Conservation (phyloP, 2,329 filamentous ascomycete species). For the Paecilomyces dactylethromorphus region DNA sequence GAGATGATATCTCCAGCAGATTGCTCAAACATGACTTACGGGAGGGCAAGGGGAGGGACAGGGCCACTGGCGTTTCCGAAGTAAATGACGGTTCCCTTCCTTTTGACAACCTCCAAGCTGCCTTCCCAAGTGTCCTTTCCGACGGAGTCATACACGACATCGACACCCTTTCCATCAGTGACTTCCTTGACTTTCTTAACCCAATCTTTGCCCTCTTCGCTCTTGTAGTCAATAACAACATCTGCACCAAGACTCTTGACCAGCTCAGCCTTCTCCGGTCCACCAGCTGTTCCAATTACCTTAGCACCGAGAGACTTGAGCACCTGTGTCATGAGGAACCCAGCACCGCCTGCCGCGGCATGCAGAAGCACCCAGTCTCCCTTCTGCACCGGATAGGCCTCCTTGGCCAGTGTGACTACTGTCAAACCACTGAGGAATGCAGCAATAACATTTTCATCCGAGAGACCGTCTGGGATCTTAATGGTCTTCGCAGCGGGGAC, state of each 20-base stretch:
- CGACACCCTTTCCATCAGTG: constrained; percentile 65
- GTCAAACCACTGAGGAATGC: constrained; percentile 76
- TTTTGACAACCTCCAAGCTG: constrained; percentile 64
- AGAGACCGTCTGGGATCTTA: constrained; percentile 57
- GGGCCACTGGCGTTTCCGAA: constrained; percentile 80
- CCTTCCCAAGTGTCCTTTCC: constrained; percentile 79
- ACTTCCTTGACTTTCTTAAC: constrained; percentile 80
- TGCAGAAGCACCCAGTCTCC: constrained; percentile 80
- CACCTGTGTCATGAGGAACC: constrained; percentile 68
- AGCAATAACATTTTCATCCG: constrained; percentile 59
- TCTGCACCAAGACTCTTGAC: constrained; percentile 63
- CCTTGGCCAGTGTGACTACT: constrained; percentile 69
- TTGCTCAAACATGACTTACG: constrained; percentile 42
- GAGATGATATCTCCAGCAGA: constrained; percentile 9
- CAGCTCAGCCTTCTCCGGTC: constrained; percentile 63
- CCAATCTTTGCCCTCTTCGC: constrained; percentile 73
- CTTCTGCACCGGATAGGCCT: constrained; percentile 62
- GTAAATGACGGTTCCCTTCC: constrained; percentile 70
- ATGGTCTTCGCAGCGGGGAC: constrained; percentile 49
- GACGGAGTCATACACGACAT: constrained; percentile 78
- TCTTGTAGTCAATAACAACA: constrained; percentile 69
- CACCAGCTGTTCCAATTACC: constrained; percentile 73
- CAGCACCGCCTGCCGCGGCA: constrained; percentile 78
- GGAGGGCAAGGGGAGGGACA: constrained; percentile 61
- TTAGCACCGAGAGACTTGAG: constrained; percentile 65